These are phyloP conservation scores for Colletotrichum sp. DNA, from an alignment of 2,329 filamentous ascomycete species.

Conservation along the genomic window DNA sequence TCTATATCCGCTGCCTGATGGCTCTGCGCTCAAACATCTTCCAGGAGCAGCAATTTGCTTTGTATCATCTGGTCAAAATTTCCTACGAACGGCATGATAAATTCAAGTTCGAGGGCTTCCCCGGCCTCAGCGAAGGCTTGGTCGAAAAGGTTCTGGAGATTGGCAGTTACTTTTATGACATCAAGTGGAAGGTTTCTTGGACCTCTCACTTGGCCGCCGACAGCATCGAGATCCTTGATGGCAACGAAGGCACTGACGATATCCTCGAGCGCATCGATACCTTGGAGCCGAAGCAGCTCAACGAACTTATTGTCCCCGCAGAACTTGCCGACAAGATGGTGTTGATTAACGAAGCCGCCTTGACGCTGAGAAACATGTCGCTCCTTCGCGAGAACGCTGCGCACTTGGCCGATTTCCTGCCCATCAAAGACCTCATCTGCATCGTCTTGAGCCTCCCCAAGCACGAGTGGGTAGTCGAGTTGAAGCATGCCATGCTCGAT, in stretches of 20 bases:
- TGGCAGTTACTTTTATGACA: slow-evolving; percentile 78
- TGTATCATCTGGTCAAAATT: slow-evolving; percentile 94
- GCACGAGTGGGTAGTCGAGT: slow-evolving; percentile 74
- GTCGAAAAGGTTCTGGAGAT: slow-evolving; percentile 84
- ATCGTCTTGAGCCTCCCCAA: slow-evolving; percentile 80
- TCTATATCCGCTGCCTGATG: slow-evolving; percentile 87
- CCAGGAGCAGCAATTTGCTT: slow-evolving; percentile 87
- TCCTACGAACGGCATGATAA: slow-evolving; percentile 94
- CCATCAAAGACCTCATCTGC: slow-evolving; percentile 81
- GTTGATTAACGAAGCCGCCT: slow-evolving; percentile 81
- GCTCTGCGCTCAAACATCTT: slow-evolving; percentile 80
- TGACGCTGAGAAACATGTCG: slow-evolving; percentile 96
- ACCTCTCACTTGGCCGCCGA: slow-evolving; percentile 44
- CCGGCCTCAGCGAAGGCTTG: slow-evolving; percentile 84
- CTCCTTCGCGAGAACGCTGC: slow-evolving; percentile 86
- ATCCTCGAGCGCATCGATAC: slow-evolving; percentile 71
- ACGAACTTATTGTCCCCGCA: slow-evolving; percentile 73
- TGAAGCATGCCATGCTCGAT: slow-evolving; percentile 90
- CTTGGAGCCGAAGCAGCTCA: slow-evolving; percentile 61
- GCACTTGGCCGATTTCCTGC: slow-evolving; percentile 73
- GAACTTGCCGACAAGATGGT: slow-evolving; percentile 73
- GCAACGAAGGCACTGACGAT: slow-evolving; percentile 54
- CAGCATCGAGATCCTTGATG: slow-evolving; percentile 48
- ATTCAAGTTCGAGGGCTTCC: slow-evolving; percentile 92
- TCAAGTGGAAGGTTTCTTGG: slow-evolving; percentile 82